phyloP scores from a whole-genome alignment of 2,329 filamentous ascomycete species.

The Aaosphaeria arxii region DNA sequence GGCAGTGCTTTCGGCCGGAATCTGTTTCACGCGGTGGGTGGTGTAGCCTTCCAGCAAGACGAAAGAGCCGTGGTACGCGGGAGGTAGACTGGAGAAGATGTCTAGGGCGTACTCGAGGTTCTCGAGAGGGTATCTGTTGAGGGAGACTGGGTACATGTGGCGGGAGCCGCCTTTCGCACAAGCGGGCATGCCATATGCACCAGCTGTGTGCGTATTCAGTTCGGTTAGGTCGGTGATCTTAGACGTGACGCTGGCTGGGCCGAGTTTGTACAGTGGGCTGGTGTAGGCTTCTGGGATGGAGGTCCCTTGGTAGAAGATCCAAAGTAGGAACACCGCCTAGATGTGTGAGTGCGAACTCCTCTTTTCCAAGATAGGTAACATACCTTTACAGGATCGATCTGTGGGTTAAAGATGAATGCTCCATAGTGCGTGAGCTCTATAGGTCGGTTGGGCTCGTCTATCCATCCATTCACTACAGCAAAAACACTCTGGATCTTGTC shows the following conservation, averaged over 20 bases:
- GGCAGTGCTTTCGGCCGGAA: conserved; percentile 13
- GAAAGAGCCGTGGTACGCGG: conserved; percentile 5
- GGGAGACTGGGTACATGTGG: conserved; percentile 9
- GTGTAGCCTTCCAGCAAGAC: conserved; percentile 18
- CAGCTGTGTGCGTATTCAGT: conserved; percentile 10
- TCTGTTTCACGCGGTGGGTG: conserved; percentile 10
- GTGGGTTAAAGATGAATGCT: conserved; percentile 9
- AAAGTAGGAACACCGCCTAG: conserved; percentile 13
- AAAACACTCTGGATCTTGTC: conserved; percentile 16
- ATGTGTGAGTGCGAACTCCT: too few relatives aligned
- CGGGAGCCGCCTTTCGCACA: conserved; percentile 14
- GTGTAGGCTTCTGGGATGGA: conserved; percentile 13
- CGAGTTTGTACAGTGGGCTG: conserved; percentile 12
- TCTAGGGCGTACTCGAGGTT: conserved; percentile 11
- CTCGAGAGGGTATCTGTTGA: conserved; percentile 5
- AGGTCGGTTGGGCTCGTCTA: conserved; percentile 4
- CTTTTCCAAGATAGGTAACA: too few relatives aligned
- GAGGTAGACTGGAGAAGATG: conserved; percentile 12
- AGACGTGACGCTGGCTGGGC: conserved; percentile 6
- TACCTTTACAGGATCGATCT: conserved; percentile 11
- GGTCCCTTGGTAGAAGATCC: conserved; percentile 14
- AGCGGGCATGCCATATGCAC: conserved; percentile 5
- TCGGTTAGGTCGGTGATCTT: conserved; percentile 10
- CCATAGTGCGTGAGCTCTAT: conserved; percentile 14
- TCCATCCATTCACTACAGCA: conserved; percentile 11